Conservation (phyloP, 352 stramenopile genomes). For the Elongisporangium senticosum region DNA sequence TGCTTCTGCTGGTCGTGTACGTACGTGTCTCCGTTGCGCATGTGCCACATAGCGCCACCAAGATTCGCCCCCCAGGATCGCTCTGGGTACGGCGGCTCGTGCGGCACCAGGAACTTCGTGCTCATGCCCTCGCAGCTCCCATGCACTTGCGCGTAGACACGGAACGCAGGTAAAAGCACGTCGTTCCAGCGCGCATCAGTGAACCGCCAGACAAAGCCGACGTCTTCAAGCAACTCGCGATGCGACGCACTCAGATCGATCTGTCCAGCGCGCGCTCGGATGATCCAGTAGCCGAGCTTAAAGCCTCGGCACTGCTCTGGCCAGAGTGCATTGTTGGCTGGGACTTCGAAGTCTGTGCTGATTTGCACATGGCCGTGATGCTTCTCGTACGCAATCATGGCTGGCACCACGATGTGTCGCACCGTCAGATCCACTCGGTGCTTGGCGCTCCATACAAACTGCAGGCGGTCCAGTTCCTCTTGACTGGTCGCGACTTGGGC, state of each 20-base stretch:
- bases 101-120: conserved; percentile 68
- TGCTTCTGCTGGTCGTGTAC: conserved; percentile 61
- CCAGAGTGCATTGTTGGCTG: conserved; percentile 46
- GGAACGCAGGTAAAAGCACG: conserved; percentile 61
- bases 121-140: conserved; percentile 62
- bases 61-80: conserved; percentile 68
- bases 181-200: conserved; percentile 67
- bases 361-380: conserved; percentile 47
- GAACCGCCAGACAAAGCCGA: conserved; percentile 69
- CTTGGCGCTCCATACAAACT: conserved; percentile 90
- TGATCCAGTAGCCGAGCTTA: conserved; percentile 71
- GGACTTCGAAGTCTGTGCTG: conserved; percentile 67
- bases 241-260: conserved; percentile 32
- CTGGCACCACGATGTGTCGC: conserved; percentile 46
- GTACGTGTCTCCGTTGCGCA: conserved; percentile 80
- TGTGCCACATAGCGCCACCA: conserved; percentile 74
- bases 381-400: conserved; percentile 39
- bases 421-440: conserved; percentile 56
- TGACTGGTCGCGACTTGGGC: conserved; percentile 70
- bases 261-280: conserved; percentile 40
- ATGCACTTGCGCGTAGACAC: conserved; percentile 45
- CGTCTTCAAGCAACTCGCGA: conserved; percentile 45
- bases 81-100: conserved; percentile 46
- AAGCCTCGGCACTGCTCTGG: conserved; percentile 50
- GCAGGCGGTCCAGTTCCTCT: conserved; percentile 75